Percentiles rank a stretch among this genome's conserved stretches.
phyloP scores from a whole-genome alignment of 768 basidiomycete genomes.

The Clitopilus passeckerianus region DNA sequence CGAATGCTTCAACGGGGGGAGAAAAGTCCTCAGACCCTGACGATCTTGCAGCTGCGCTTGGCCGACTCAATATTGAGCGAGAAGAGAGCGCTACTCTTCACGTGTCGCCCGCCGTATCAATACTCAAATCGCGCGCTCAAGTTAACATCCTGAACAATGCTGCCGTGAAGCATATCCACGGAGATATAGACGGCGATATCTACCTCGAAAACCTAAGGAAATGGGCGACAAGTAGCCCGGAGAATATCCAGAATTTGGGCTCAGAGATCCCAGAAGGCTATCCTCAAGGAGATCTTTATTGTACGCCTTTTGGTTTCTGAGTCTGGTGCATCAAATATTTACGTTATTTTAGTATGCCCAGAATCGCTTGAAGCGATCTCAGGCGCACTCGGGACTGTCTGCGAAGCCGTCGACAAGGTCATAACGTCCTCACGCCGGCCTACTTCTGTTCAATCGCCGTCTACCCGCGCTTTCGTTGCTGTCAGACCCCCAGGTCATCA shows the following conservation, averaged over 20 bases:
- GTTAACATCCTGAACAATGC: slow-evolving; percentile 52
- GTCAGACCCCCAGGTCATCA: slow-evolving; percentile 93
- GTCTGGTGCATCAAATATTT: background rate
- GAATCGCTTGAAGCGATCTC: slow-evolving; percentile 72
- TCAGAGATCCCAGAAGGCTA: slow-evolving; percentile 74
- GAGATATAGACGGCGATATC: slow-evolving; percentile 60
- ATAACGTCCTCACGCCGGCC: slow-evolving; percentile 18
- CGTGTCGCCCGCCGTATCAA: slow-evolving; percentile 25
- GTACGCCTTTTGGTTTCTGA: slow-evolving; percentile 34
- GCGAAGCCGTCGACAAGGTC: slow-evolving; percentile 81
- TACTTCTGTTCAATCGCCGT: slow-evolving; percentile 5
- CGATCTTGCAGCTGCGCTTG: slow-evolving; percentile 42
- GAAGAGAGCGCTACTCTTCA: slow-evolving; percentile 4
- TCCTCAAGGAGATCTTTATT: slow-evolving; percentile 78
- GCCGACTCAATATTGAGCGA: slow-evolving; percentile 32
- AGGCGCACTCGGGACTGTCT: slow-evolving; percentile 78
- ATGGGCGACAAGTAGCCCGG: slow-evolving; percentile 56
- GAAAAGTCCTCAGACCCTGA: slow-evolving; percentile 20
- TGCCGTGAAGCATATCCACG: slow-evolving; percentile 73
- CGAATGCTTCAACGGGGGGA: background rate
- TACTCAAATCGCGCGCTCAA: slow-evolving; percentile 50
- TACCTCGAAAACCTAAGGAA: slow-evolving; percentile 59
- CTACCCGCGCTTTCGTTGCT: slow-evolving; percentile 68
- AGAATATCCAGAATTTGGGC: slow-evolving; percentile 54
- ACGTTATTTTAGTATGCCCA: slow-evolving; percentile 57